A percentile compares a stretch with the other conserved stretches of the same genome.
Conservation (phyloP, 495 filamentous ascomycete genomes). For the Aspergillus funiculosus region DNA sequence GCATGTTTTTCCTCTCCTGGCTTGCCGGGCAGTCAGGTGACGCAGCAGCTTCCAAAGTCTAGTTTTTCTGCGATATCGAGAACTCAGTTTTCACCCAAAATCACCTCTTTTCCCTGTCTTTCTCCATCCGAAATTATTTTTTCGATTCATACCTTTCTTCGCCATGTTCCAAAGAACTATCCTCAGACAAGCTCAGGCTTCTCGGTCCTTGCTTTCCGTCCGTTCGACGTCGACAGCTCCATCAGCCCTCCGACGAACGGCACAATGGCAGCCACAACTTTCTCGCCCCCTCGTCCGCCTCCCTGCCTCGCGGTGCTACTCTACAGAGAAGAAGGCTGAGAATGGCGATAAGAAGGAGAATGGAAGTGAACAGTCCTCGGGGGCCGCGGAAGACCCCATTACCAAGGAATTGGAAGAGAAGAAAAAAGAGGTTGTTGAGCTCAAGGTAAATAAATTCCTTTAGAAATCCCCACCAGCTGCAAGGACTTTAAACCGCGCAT, state of each 20-base stretch:
- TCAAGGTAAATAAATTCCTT: conserved; percentile 61
- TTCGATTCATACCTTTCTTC: conserved; percentile 13
- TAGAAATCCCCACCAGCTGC: background rate
- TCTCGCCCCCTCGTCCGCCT: conserved; percentile 29
- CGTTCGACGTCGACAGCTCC: conserved; percentile 30
- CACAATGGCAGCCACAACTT: conserved; percentile 36
- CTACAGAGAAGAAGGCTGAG: conserved; percentile 38
- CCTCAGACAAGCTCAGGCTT: conserved; percentile 41
- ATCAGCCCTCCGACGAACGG: conserved; percentile 34
- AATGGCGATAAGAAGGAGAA: conserved; percentile 33
- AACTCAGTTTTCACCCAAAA: conserved; percentile 4
- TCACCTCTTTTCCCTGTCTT: background rate
- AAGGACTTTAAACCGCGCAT: background rate
- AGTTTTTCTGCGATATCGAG: conserved; percentile 16
- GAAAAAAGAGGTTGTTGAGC: conserved; percentile 72
- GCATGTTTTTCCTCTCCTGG: conserved; percentile 13
- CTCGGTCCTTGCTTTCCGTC: conserved; percentile 33
- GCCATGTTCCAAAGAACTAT: conserved; percentile 44
- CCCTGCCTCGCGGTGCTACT: conserved; percentile 33
- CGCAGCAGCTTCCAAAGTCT: conserved; percentile 17
- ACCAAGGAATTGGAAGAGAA: conserved; percentile 73
- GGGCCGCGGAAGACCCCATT: conserved; percentile 46
- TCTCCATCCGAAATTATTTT: conserved; percentile 4
- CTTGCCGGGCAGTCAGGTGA: conserved; percentile 17
- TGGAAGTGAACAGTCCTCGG: conserved; percentile 24